phyloP scores from a whole-genome alignment of 2,329 filamentous ascomycete species.

The Aspergillus unguis region DNA sequence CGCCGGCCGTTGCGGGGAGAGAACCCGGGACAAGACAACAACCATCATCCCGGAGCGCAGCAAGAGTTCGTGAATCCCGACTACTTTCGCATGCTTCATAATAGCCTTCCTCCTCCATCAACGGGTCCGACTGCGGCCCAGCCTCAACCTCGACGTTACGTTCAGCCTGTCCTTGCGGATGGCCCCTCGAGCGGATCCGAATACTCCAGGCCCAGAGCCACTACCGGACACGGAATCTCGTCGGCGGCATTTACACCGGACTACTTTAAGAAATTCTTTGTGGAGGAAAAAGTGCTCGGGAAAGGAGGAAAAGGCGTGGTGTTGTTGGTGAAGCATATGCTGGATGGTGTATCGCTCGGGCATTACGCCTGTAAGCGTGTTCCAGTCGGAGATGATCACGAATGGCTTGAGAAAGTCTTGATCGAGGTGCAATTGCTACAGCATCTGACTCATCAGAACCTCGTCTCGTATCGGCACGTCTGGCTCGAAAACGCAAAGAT shows the following conservation, averaged over 20 bases:
- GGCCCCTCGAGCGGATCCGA: constrained; percentile 49
- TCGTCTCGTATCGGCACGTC: constrained; percentile 94
- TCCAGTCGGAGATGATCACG: constrained; percentile 89
- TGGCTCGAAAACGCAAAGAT: constrained; percentile 90
- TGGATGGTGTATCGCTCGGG: constrained; percentile 83
- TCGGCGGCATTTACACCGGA: constrained; percentile 83
- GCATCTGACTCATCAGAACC: constrained; percentile 85
- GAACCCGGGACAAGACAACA: constrained; percentile 38
- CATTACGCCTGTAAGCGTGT: constrained; percentile 96
- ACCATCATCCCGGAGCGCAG: constrained; percentile 33
- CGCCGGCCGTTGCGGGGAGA: constrained; percentile 65
- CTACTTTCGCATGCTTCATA: constrained; percentile 90
- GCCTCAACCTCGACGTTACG: constrained; percentile 48
- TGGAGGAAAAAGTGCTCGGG: constrained; percentile 81
- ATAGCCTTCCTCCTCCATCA: constrained; percentile 53
- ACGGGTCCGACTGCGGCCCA: constrained; percentile 36
- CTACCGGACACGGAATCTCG: constrained; percentile 67
- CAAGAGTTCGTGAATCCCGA: constrained; percentile 81
- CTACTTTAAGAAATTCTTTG: constrained; percentile 91
- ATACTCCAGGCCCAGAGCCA: constrained; percentile 46
- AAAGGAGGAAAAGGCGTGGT: constrained; percentile 93
- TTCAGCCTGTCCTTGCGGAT: constrained; percentile 46
- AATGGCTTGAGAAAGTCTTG: constrained; percentile 91
- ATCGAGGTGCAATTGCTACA: constrained; percentile 91
- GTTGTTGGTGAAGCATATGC: constrained; percentile 83